phyloP scores from a whole-genome alignment of 2,329 filamentous ascomycete genomes.

The Pseudogymnoascus destructans region DNA sequence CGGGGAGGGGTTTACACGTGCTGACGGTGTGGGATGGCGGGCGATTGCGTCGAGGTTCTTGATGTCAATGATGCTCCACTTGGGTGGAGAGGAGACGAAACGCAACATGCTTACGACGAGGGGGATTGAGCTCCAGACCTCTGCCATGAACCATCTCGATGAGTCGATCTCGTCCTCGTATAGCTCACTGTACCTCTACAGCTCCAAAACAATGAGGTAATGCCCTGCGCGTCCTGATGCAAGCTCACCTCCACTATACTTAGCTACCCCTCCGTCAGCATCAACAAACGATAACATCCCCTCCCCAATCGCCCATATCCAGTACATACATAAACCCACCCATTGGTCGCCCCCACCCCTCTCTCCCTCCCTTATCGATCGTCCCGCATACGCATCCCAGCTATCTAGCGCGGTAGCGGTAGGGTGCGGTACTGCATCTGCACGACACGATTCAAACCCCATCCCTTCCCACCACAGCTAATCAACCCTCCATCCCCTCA shows the following conservation, averaged over 20 bases:
- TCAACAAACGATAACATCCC: not conserved
- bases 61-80: not conserved
- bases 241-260: not conserved
- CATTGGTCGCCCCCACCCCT: not conserved
- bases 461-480: not conserved
- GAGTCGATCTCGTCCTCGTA: not conserved
- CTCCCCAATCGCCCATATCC: not conserved
- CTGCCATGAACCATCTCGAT: not conserved
- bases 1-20: not conserved
- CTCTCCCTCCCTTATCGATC: conserved; percentile 7
- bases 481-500: not conserved
- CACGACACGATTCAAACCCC: not conserved
- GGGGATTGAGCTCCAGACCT: not conserved
- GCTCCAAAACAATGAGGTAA: conserved; percentile 1
- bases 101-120: not conserved
- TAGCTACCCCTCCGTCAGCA: conserved; percentile 1
- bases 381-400: conserved; percentile 1
- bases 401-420: not conserved
- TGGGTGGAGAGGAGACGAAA: not conserved
- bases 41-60: not conserved
- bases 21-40: not conserved
- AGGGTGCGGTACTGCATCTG: not conserved
- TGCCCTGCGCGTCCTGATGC: not conserved
- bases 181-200: not conserved
- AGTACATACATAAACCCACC: not conserved